Percentiles rank a stretch among this genome's conserved stretches.
These are phyloP conservation scores for Porcisia hertigi DNA, from an alignment of 208 protist genomes.

Conservation along the genomic window DNA sequence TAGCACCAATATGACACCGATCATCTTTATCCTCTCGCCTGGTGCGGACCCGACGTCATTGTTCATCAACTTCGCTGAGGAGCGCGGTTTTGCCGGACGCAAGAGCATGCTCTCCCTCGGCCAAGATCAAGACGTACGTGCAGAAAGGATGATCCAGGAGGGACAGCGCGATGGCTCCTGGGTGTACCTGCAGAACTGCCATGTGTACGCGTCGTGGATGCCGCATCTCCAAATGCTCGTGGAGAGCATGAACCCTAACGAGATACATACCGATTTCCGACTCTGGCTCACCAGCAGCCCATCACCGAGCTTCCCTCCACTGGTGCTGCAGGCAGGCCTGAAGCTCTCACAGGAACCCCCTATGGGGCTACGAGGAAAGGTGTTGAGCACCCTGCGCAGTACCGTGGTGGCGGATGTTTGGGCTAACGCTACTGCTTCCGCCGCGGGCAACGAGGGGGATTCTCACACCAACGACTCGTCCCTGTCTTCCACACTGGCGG, in stretches of 20 bases:
- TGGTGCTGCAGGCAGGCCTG: slow-evolving; percentile 93
- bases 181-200: slow-evolving; percentile 97
- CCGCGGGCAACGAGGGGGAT: neutral
- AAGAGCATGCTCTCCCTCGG: slow-evolving; percentile 93
- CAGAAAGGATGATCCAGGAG: slow-evolving; percentile 85
- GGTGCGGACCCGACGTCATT: slow-evolving; percentile 93
- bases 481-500: neutral
- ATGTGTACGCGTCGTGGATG: slow-evolving; percentile 95
- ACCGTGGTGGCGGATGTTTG: slow-evolving; percentile 62
- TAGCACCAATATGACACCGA: slow-evolving; percentile 84
- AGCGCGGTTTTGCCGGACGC: slow-evolving; percentile 81
- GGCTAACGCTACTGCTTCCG: slow-evolving; percentile 40
- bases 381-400: slow-evolving; percentile 76
- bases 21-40: slow-evolving; percentile 94
- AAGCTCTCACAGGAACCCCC: slow-evolving; percentile 97
- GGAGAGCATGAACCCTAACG: slow-evolving; percentile 68
- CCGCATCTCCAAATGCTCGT: slow-evolving; percentile 89
- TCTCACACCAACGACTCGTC: neutral
- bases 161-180: slow-evolving; percentile 82
- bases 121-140: slow-evolving; percentile 93
- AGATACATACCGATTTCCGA: slow-evolving; percentile 91
- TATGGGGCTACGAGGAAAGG: slow-evolving; percentile 92
- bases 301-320: slow-evolving; percentile 86
- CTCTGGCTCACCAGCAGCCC: slow-evolving; percentile 96
- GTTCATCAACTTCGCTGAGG: slow-evolving; percentile 91